A percentile compares a stretch with the other conserved stretches of the same genome.
Evolutionary conservation across 2,329 filamentous ascomycete species (phyloP).

Genomic region (Alternaria angustiovoidea): DNA sequence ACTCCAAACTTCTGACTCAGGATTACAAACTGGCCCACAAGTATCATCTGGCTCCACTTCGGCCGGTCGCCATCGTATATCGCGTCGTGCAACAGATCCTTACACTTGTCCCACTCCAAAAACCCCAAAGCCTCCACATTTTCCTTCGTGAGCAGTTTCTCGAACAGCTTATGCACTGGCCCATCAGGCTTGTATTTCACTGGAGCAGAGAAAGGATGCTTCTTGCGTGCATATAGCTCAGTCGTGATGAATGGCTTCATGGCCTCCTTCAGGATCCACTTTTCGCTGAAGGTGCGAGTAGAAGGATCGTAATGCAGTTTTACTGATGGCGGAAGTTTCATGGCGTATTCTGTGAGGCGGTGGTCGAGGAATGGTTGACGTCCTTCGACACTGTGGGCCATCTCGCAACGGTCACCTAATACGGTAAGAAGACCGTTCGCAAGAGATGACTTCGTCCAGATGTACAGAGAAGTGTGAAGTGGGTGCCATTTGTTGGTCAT

Average conservation of each 20-base stretch:
- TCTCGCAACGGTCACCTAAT: slow-evolving; percentile 57
- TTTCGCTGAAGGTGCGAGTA: slow-evolving; percentile 49
- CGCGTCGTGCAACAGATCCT: slow-evolving; percentile 20
- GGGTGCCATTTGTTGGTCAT: slow-evolving; percentile 35
- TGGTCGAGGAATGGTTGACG: slow-evolving; percentile 55
- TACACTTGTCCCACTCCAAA: slow-evolving; percentile 22
- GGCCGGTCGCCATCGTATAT: slow-evolving; percentile 20
- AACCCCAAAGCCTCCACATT: slow-evolving; percentile 41
- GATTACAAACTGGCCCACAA: slow-evolving; percentile 28
- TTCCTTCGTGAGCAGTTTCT: slow-evolving; percentile 36
- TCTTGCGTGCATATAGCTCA: slow-evolving; percentile 61
- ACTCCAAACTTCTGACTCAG: slow-evolving; percentile 22
- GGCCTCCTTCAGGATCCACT: slow-evolving; percentile 62
- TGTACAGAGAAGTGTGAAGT: slow-evolving; percentile 34
- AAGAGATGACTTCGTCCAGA: slow-evolving; percentile 33
- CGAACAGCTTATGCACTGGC: slow-evolving; percentile 52
- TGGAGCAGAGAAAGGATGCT: slow-evolving; percentile 61
- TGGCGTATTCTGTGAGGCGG: slow-evolving; percentile 51
- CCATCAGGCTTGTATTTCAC: slow-evolving; percentile 53
- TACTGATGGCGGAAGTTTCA: slow-evolving; percentile 47
- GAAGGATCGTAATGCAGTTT: slow-evolving; percentile 47
- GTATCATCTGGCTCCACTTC: slow-evolving; percentile 27
- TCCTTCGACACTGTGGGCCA: slow-evolving; percentile 54
- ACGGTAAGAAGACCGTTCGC: slow-evolving; percentile 51
- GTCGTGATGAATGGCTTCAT: slow-evolving; percentile 60